A percentile compares a stretch with the other conserved stretches of the same genome.
These are phyloP conservation scores for Yarrowia keelungensis DNA, from an alignment of 805 yeast genomes.

Conservation along the genomic window DNA sequence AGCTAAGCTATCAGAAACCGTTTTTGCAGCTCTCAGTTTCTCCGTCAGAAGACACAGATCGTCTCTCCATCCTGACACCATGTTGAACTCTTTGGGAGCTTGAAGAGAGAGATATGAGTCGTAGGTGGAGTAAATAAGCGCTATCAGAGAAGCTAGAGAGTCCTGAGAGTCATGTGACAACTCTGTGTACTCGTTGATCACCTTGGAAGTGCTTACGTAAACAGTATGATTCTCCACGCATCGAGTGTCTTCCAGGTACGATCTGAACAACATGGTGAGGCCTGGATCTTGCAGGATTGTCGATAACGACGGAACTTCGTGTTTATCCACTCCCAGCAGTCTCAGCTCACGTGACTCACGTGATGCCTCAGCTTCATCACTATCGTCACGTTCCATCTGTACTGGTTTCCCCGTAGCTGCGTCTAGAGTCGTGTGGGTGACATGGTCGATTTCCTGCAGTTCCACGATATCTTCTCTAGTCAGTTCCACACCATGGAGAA, in stretches of 20 bases:
- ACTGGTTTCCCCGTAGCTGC: background rate
- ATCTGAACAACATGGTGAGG: slow-evolving; percentile 64
- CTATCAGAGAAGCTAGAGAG: background rate
- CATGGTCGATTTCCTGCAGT: slow-evolving; percentile 16
- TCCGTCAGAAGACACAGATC: slow-evolving; percentile 1
- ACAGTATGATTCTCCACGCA: slow-evolving; percentile 80
- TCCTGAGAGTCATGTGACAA: background rate
- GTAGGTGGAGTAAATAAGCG: slow-evolving; percentile 3
- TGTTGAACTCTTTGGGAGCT: slow-evolving; percentile 70
- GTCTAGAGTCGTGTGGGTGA: slow-evolving; percentile 7
- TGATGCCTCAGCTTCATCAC: background rate
- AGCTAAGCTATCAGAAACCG: background rate
- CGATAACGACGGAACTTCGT: background rate
- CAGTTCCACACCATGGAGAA: slow-evolving; percentile 8
- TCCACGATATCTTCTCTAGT: background rate
- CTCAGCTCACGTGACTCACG: slow-evolving; percentile 5
- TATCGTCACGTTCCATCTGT: background rate
- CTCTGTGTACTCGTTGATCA: slow-evolving; percentile 45
- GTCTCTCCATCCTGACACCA: slow-evolving; percentile 48
- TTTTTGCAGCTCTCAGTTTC: background rate
- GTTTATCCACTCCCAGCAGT: background rate
- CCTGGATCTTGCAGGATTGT: slow-evolving; percentile 70
- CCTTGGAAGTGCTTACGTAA: slow-evolving; percentile 59
- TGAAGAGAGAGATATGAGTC: slow-evolving; percentile 32
- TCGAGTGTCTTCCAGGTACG: slow-evolving; percentile 63